Evolutionary conservation across 371 early-diverging fungal species (phyloP), one percentile per base, ranked within the genome.

Genomic region (Syncephalastrum sp.): DNA sequence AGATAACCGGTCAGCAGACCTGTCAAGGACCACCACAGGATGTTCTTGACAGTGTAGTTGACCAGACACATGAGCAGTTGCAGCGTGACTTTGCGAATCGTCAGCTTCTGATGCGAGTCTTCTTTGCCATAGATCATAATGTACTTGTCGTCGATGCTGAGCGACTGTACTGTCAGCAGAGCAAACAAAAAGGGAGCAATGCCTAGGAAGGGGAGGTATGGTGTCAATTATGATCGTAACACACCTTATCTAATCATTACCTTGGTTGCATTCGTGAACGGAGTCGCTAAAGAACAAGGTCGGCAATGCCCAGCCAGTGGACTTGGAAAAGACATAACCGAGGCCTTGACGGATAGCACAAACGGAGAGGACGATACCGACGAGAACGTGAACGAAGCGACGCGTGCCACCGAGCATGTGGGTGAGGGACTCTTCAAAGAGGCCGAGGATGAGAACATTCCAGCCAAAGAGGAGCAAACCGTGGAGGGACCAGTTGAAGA

Each of bases 21-120:
- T 24, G 82, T 66, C 51, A 81, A 55, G 15, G 82, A 80, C 85
- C 85, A 85, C 85, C 85, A 85, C 7, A 82, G 61, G 53, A 82
- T 79, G 33, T 80, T 82, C 54, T 78, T 77, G 17, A 68, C 73
- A 14, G 77, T 56, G 43, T 70, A 80, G 52, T 85, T 85, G 55
- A 82, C 55, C 6, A 83, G 68, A 33, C 77, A 79, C 72, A 83
- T 78, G 43, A 74, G 54, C 12, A 82, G 38, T 54, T 83, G 85
- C 16, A 80, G 51, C 2, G 64, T 64, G 4, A 80, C 72, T 60
- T 79, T 75, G 19, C 69, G 74, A 1, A 82, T 61, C 4, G 69
- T 79, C 54, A 82, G 50, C 52, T 75, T 67, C 45, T 67, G 52
- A 17, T 70, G 60, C 3, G 66, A 57, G 17, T 61, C 71, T 46